These are phyloP conservation scores for Colletotrichum sp. DNA, from an alignment of 2,329 filamentous ascomycete genomes.

Conservation along the genomic window DNA sequence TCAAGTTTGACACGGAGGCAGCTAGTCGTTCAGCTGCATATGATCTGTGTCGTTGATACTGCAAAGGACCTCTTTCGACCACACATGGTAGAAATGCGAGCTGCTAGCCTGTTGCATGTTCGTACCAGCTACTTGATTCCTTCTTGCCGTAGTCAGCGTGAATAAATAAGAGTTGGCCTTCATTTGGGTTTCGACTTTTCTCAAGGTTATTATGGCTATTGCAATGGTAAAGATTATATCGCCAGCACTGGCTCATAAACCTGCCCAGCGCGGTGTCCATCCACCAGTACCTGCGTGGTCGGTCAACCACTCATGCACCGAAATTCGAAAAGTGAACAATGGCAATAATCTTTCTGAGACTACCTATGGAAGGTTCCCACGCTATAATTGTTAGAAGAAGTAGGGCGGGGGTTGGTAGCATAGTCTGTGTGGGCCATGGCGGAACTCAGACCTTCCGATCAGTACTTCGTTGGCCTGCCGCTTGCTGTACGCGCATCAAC, in stretches of 20 bases:
- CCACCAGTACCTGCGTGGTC: not conserved
- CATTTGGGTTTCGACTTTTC: too few relatives aligned
- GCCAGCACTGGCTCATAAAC: not conserved
- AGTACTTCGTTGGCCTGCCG: too few relatives aligned
- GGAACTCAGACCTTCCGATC: not conserved
- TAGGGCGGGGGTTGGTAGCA: not conserved
- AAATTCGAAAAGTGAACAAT: not conserved
- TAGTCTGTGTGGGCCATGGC: not conserved
- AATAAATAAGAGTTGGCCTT: too few relatives aligned
- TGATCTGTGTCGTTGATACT: not conserved
- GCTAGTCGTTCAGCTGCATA: rapidly evolving
- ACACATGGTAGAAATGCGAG: not conserved
- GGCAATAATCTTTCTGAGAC: not conserved
- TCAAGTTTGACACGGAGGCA: not conserved
- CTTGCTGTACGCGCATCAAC: not conserved
- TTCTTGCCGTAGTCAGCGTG: not conserved
- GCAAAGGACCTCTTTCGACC: not conserved
- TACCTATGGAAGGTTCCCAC: not conserved
- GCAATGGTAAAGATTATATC: not conserved
- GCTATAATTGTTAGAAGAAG: rapidly evolving
- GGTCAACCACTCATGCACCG: not conserved
- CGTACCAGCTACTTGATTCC: not conserved
- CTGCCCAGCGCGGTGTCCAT: not conserved
- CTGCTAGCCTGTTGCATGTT: not conserved
- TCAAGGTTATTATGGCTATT: not conserved